Conservation (phyloP, 805 yeast genomes). For the Metschnikowia anglica region DNA sequence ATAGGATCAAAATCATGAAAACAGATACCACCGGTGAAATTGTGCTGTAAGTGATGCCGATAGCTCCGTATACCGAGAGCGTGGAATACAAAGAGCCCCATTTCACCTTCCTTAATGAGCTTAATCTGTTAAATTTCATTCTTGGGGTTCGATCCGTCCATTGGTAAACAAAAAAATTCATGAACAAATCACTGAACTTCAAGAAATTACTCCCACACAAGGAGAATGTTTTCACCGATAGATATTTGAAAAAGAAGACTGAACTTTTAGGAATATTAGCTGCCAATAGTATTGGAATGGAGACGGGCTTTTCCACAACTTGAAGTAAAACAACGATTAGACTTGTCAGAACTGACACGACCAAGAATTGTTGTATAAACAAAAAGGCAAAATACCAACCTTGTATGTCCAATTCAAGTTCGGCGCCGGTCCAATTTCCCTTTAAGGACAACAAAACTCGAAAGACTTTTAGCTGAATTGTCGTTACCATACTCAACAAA, state of each 20-base stretch:
- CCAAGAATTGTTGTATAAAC: constrained; percentile 80
- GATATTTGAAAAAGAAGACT: constrained; percentile 77
- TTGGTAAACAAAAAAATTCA: constrained; percentile 34
- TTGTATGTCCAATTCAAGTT: constrained; percentile 69
- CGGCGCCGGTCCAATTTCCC: constrained; percentile 60
- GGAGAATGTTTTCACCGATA: constrained; percentile 71
- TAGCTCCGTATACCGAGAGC: constrained; percentile 72
- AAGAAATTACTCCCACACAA: constrained; percentile 71
- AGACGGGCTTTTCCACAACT: constrained; percentile 65
- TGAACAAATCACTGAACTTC: constrained; percentile 53
- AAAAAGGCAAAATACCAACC: constrained; percentile 74
- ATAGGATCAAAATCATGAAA: constrained; percentile 55
- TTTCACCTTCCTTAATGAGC: constrained; percentile 45
- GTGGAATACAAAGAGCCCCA: constrained; percentile 84
- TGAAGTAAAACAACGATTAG: constrained; percentile 61
- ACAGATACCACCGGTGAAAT: constrained; percentile 76
- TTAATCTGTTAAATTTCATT: constrained; percentile 45
- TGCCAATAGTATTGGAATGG: constrained; percentile 71
- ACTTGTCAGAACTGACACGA: constrained; percentile 83
- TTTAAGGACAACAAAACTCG: constrained; percentile 52
- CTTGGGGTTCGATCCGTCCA: constrained; percentile 62
- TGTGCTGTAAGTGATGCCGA: constrained; percentile 74
- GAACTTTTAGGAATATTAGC: constrained; percentile 82
- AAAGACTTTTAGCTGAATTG: constrained; percentile 58
- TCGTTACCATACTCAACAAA: constrained; percentile 60